Evolutionary conservation across 2,329 filamentous ascomycete genomes (phyloP).

Genomic region (Plectosphaerella cucumerina): DNA sequence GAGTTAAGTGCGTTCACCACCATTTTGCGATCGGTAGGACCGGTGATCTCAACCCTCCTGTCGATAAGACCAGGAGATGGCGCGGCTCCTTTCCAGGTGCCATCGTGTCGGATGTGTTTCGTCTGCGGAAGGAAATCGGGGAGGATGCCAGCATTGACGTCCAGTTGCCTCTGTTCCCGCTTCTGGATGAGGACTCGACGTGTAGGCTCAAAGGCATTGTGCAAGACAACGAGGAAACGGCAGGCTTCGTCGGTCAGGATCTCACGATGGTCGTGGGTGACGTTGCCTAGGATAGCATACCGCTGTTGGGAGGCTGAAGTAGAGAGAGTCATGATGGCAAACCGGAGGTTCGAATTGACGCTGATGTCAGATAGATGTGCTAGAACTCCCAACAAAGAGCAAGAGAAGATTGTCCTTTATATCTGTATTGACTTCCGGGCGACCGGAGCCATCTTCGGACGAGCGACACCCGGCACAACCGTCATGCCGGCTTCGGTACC

Average conservation of each 20-base stretch:
- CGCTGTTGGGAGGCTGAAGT: conserved; percentile 65
- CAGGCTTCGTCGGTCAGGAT: conserved; percentile 88
- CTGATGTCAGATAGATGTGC: no score
- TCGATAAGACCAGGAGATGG: conserved; percentile 92
- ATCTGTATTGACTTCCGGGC: background rate
- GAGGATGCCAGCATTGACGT: conserved; percentile 84
- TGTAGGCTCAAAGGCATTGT: conserved; percentile 87
- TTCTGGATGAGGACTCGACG: conserved; percentile 87
- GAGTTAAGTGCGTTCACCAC: conserved; percentile 96
- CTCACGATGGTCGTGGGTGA: conserved; percentile 78
- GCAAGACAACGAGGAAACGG: conserved; percentile 88
- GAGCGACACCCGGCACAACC: background rate
- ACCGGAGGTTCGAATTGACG: no score
- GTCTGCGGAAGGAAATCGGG: conserved; percentile 97
- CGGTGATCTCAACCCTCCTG: conserved; percentile 93
- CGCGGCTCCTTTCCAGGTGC: conserved; percentile 86
- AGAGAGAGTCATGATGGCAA: conserved; percentile 39
- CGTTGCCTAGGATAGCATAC: conserved; percentile 61
- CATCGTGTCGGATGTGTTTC: conserved; percentile 88
- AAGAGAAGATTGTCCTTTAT: background rate
- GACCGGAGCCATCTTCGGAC: background rate
- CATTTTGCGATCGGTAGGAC: conserved; percentile 98
- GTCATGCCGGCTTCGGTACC: background rate
- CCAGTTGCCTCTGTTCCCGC: conserved; percentile 79
- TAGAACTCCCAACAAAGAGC: no score